Base-by-base conservation (phyloP, 176 grass and related monocot genomes). In the Eleusine coracana region DNA sequence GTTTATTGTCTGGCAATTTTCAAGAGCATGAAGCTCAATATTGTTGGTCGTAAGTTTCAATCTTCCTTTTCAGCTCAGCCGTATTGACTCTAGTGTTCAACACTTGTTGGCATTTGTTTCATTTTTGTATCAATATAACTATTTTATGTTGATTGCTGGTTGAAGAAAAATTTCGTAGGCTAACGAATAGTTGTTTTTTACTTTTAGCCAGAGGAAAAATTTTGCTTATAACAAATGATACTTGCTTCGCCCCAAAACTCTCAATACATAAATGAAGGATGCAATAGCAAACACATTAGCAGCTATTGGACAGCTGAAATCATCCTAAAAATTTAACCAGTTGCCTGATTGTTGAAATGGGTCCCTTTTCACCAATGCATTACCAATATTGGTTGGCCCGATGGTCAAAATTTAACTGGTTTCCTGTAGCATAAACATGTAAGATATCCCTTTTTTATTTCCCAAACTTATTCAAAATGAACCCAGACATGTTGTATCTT, bases 11-110 rank as follows among this genome's bases (percentile, higher is more conserved):
- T 97, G 80, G 94, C 91, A 8, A 54, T 97, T 69, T 80, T 90
- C 9, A 92, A 86, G 89, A 94, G 94, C 63, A 83, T 5, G 9
- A 87, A 70, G 23, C 73, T 97, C 46, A 94, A 97, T 80, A 94
- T 97, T 85, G 92, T 97, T 88, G 94, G 94, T 28, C 91, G 94
- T 97, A 90, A 92, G 91, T 88, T 60, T 60, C 1, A 7, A 56
- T 56, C 54, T 56, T 21, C 2, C 3, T 21, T 56, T 56, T 20
- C 54, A 56, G 17, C 17, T 56, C 6, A 21, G 18, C 54, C 5
- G 7, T 21, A 21, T 56, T 1, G 11, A 46, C 44, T 46, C 44
- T 4, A 52, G 50, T 34, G 31, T 1, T 34, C 31, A 34, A 34
- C 31, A 34, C 31, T 1, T 34, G 31, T 34, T 34, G 31, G 50